These are phyloP conservation scores for Buddleja alternifolia DNA, from an alignment of 257 asterid genomes.

Conservation along the genomic window DNA sequence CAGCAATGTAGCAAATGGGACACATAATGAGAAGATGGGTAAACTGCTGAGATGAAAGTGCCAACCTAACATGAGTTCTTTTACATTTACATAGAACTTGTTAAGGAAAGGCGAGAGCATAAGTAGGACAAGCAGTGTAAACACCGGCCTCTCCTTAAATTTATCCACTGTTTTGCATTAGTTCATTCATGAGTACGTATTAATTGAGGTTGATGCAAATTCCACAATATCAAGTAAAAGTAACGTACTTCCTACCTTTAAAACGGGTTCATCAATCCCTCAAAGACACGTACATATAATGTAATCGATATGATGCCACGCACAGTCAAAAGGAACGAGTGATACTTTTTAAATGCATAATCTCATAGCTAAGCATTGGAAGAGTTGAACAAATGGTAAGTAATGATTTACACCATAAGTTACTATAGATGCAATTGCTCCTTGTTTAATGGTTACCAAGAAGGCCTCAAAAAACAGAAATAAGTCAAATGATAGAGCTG, in stretches of 20 bases:
- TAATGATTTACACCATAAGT: neutral
- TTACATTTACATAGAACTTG: neutral
- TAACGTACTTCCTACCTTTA: slow-evolving; percentile 12
- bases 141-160: slow-evolving; percentile 15
- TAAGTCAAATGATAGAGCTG: slow-evolving; percentile 7
- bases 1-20: slow-evolving; percentile 28
- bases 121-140: slow-evolving; percentile 16
- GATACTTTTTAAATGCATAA: slow-evolving; percentile 10
- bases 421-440: slow-evolving; percentile 13
- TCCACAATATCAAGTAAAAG: slow-evolving; percentile 24
- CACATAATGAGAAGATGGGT: slow-evolving; percentile 16
- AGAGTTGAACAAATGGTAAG: neutral
- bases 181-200: neutral
- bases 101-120: neutral
- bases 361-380: slow-evolving; percentile 15
- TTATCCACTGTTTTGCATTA: slow-evolving; percentile 13
- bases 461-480: slow-evolving; percentile 22
- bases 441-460: slow-evolving; percentile 5
- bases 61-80: slow-evolving; percentile 12
- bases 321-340: slow-evolving; percentile 17
- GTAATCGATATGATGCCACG: slow-evolving; percentile 21
- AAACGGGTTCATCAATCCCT: neutral
- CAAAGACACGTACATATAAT: neutral
- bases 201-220: neutral
- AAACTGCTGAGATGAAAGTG: slow-evolving; percentile 26